These are phyloP conservation scores for Plasmodium fragile DNA, from an alignment of 169 alveolate species.

Conservation along the genomic window DNA sequence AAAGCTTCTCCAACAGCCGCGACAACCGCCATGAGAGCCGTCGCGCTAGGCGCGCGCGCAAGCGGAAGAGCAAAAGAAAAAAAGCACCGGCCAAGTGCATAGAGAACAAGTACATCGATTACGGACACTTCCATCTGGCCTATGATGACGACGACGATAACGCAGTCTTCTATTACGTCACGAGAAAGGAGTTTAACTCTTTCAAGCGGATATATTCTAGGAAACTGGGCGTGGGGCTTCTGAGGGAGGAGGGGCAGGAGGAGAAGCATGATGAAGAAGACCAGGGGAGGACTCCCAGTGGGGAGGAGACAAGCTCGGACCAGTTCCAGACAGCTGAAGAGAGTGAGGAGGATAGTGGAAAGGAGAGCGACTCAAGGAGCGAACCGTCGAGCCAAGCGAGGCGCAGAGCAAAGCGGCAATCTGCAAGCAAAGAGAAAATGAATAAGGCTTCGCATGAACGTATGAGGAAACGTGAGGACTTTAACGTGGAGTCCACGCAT, in stretches of 20 bases:
- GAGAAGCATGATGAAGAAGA: background rate
- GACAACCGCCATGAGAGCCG: background rate
- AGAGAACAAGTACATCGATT: slow-evolving; percentile 34
- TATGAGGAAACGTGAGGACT: background rate
- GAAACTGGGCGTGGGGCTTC: background rate
- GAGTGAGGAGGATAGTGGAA: background rate
- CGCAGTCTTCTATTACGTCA: slow-evolving; percentile 21
- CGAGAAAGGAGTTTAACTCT: slow-evolving; percentile 25
- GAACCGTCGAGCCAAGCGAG: background rate
- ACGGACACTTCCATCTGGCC: slow-evolving; percentile 34
- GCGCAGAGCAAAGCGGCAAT: background rate
- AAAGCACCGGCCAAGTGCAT: background rate
- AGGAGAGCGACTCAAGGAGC: background rate
- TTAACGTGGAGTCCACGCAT: background rate
- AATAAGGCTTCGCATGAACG: background rate
- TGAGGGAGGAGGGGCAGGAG: background rate
- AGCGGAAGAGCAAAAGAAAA: slow-evolving; percentile 10
- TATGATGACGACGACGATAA: slow-evolving; percentile 24
- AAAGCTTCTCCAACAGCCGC: background rate
- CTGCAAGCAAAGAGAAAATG: background rate
- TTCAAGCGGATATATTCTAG: background rate
- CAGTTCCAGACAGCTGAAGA: slow-evolving; percentile 14
- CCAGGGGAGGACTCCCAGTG: background rate
- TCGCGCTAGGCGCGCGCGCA: background rate
- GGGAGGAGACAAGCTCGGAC: background rate